A percentile compares a stretch with the other conserved stretches of the same genome.
These are phyloP conservation scores for Sordaria brevicollis DNA, from an alignment of 495 filamentous ascomycete species.

Conservation along the genomic window DNA sequence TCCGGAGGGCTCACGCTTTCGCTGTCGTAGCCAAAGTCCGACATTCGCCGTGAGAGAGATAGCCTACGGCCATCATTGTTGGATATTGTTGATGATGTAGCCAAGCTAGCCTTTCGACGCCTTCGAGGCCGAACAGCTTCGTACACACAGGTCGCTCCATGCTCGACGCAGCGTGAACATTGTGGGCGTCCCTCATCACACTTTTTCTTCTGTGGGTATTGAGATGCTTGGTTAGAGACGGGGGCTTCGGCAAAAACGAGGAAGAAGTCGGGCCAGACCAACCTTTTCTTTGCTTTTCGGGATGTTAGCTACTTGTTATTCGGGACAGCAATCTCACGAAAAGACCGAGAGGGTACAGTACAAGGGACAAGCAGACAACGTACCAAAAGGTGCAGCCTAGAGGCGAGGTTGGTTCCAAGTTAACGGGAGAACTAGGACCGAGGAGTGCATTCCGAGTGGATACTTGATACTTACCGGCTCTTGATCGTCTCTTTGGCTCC, in stretches of 20 bases:
- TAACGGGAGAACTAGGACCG: not conserved
- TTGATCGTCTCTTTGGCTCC: slow-evolving; percentile 48
- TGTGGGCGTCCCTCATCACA: slow-evolving; percentile 50
- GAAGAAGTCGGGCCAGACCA: not conserved
- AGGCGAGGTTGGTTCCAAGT: slow-evolving; percentile 1
- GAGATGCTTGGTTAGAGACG: not conserved
- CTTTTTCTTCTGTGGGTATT: slow-evolving; percentile 46
- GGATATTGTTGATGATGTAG: not conserved
- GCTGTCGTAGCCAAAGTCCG: slow-evolving; percentile 12
- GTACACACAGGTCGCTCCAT: slow-evolving; percentile 42
- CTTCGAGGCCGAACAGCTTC: slow-evolving; percentile 48
- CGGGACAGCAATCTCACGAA: not conserved
- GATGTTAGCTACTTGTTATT: slow-evolving; percentile 5
- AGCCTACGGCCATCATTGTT: not conserved
- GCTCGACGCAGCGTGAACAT: slow-evolving; percentile 48
- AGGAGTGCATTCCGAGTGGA: not conserved
- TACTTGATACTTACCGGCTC: slow-evolving; percentile 48
- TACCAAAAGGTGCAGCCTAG: slow-evolving; percentile 52
- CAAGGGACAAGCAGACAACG: slow-evolving; percentile 18
- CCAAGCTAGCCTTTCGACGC: slow-evolving; percentile 33
- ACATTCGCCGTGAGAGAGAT: slow-evolving; percentile 8
- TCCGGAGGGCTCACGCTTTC: not conserved
- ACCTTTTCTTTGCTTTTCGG: slow-evolving; percentile 27
- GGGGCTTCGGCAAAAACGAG: not conserved
- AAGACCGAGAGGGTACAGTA: not conserved